A percentile compares a stretch with the other conserved stretches of the same genome.
Conservation (phyloP, 1,139 yeast species). For the Kodamaea suecica region DNA sequence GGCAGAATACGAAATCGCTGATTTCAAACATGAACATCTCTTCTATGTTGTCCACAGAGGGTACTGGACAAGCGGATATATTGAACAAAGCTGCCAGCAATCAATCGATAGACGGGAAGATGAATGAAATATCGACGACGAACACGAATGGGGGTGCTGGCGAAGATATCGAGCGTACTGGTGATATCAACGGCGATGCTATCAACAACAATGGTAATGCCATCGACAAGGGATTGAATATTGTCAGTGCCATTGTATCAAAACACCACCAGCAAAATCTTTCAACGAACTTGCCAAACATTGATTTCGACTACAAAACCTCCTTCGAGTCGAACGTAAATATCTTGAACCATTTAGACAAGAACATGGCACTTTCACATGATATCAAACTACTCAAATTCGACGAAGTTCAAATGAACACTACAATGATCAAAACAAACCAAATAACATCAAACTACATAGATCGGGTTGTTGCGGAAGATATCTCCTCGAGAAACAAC, state of each 20-base stretch:
- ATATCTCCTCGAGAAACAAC: constrained; percentile 25
- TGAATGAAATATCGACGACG: not conserved
- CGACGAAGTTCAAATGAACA: constrained; percentile 27
- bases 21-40: constrained; percentile 40
- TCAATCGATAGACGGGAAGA: not conserved
- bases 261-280: too few species aligned
- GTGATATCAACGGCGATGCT: constrained; percentile 4
- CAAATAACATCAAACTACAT: constrained; percentile 32
- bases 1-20: too few species aligned
- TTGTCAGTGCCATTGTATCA: not conserved
- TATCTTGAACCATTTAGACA: constrained; percentile 30
- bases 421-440: constrained; percentile 24
- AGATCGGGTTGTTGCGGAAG: constrained; percentile 37
- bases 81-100: not conserved
- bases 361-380: constrained; percentile 24
- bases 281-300: not conserved
- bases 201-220: constrained; percentile 2
- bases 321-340: constrained; percentile 28
- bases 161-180: constrained; percentile 1
- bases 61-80: constrained; percentile 11
- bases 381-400: constrained; percentile 26
- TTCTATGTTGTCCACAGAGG: constrained; percentile 38
- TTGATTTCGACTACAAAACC: constrained; percentile 13
- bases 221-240: constrained; percentile 1
- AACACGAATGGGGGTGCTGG: too few species aligned